Evolutionary conservation across 306 rosid genomes (phyloP), one percentile per base, ranked within the genome.

Genomic region (Argentina anserina): DNA sequence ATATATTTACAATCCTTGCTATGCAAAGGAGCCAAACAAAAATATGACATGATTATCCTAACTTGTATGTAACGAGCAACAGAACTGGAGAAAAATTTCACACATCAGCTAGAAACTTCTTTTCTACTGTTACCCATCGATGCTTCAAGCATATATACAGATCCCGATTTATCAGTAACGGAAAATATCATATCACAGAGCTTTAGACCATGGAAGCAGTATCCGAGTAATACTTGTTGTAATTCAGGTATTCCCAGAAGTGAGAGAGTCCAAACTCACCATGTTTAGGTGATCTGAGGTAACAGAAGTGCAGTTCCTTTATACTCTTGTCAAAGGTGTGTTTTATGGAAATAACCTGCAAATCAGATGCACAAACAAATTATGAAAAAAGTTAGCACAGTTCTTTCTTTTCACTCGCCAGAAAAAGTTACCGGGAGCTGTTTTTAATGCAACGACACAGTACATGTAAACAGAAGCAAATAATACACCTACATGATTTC

Each of bases 171-270:
- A 25, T 71, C 73, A 43, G 69, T 58, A 40, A 0, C 37, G 37
- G 66, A 33, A 25, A 65, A 29, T 26, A 23, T 61, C 40, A 59
- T 21, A 25, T 63, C 14, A 2, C 29, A 40, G 33, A 31, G 68
- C 61, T 49, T 65, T 65, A 67, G 71, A 79, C 76, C 72, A 72
- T 71, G 72, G 76, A 34, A 34, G 81, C 81, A 77, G 61, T 64
- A 75, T 83, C 76, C 21, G 89, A 81, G 86, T 91, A 94, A 73
- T 84, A 92, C 60, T 81, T 76, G 55, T 89, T 94, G 78, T 69
- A 91, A 72, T 89, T 84, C 72, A 94, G 96, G 83, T 75, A 84
- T 59, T 83, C 96, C 98, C 97, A 91, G 76, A 94, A 91, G 63
- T 81, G 88, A 45, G 92, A 86, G 36, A 89, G 81, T 43, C 97